Evolutionary conservation across 2,329 filamentous ascomycete genomes (phyloP), one percentile per base, ranked within the genome.

Genomic region (Trichoderma sp.): DNA sequence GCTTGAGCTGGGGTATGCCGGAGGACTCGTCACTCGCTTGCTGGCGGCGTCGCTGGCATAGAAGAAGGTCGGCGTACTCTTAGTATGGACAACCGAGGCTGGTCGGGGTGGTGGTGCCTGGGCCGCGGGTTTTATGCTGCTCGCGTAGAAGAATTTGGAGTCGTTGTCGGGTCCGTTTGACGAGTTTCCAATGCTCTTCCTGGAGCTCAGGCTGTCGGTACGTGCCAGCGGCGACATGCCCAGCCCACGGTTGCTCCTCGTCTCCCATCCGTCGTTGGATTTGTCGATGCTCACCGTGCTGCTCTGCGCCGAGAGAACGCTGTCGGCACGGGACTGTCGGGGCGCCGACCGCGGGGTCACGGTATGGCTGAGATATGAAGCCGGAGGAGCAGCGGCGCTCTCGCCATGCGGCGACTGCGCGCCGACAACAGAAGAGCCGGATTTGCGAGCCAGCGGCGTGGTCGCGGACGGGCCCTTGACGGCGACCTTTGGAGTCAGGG

Each of bases 131-230:
- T 88, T 91, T 50, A 88, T 92, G 76, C 97, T 93, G 79, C 91
- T 93, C 32, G 95, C 96, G 79, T 97, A 95, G 80, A 99, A 98
- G 86, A 98, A 98, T 83, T 94, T 95, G 76, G 76, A 80, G 76
- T 78, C 73, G 75, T 78, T 73, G 74, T 74, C 66, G 72, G 76
- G 66, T 23, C 78, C 76, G 67, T 78, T 73, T 66, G 81, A 47
- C 15, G 75, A 72, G 39, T 78, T 77, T 34, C 34, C 74, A 67
- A 82, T 58, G 74, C 58, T 13, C 57, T 36, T 63, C 26, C 68
- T 55, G 13, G 71, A 69, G 28, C 59, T 39, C 50, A 66, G 15
- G 50, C 47, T 71, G n/a, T 73, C 71, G 36, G 23, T 73, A 12
- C 61, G 71, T 34, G 59, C 76, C 15, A 81, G 76, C 23, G 78